Evolutionary conservation across 2,329 filamentous ascomycete species (phyloP).

Genomic region (Bipolaris cookei): DNA sequence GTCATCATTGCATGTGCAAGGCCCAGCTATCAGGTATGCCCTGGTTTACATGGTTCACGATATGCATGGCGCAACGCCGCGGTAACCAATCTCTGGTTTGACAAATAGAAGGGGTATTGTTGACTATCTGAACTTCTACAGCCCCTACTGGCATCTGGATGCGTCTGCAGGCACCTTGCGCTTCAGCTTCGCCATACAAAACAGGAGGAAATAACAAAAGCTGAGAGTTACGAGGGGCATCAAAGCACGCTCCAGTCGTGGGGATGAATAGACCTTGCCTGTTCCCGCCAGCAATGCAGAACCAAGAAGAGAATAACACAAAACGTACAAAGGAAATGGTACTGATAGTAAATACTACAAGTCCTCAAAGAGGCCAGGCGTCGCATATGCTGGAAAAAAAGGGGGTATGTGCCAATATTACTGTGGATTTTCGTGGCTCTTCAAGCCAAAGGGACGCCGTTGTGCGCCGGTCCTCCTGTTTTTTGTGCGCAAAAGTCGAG

Average conservation of each 20-base stretch:
- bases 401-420: slow-evolving; percentile 42
- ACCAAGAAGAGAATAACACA: slow-evolving; percentile 27
- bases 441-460: slow-evolving; percentile 17
- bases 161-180: slow-evolving; percentile 8
- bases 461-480: slow-evolving; percentile 16
- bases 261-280: slow-evolving; percentile 16
- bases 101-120: slow-evolving; percentile 18
- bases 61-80: neutral
- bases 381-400: slow-evolving; percentile 18
- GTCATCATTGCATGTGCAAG: slow-evolving; percentile 10
- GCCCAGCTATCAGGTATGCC: slow-evolving; percentile 1
- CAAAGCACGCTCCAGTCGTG: slow-evolving; percentile 31
- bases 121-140: slow-evolving; percentile 14
- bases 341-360: slow-evolving; percentile 26
- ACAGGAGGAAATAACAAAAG: slow-evolving; percentile 10
- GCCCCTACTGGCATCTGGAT: slow-evolving; percentile 4
- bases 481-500: slow-evolving; percentile 16
- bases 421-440: slow-evolving; percentile 29
- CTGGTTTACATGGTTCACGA: neutral
- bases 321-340: slow-evolving; percentile 43
- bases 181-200: slow-evolving; percentile 12
- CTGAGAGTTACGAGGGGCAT: slow-evolving; percentile 15
- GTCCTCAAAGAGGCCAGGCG: slow-evolving; percentile 9
- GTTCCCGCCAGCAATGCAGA: slow-evolving; percentile 42
- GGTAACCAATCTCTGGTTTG: neutral